Percentiles rank a stretch among this genome's conserved stretches.
These are phyloP conservation scores for Epichloe elymi DNA, from an alignment of 2,329 filamentous ascomycete species.

Conservation along the genomic window DNA sequence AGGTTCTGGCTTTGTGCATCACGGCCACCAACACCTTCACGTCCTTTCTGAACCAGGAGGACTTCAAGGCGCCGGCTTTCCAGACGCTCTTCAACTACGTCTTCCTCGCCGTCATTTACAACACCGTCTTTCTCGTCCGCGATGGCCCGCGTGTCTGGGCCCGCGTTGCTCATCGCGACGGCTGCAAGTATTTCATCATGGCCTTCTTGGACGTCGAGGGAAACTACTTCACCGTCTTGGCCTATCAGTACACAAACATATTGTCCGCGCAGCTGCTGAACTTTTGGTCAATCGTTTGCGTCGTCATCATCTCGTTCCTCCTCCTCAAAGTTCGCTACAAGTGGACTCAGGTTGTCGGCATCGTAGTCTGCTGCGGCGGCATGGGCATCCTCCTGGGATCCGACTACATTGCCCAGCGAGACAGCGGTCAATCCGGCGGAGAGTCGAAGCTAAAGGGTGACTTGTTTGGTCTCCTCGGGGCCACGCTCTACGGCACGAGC, in stretches of 20 bases:
- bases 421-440: constrained; percentile 53
- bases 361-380: constrained; percentile 81
- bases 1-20: constrained; percentile 78
- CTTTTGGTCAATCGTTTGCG: constrained; percentile 95
- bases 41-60: constrained; percentile 49
- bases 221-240: constrained; percentile 95
- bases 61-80: constrained; percentile 82
- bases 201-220: constrained; percentile 90
- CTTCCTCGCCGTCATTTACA: constrained; percentile 70
- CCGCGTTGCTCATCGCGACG: constrained; percentile 51
- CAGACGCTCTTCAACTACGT: constrained; percentile 94
- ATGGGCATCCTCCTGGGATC: constrained; percentile 77
- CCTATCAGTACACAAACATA: constrained; percentile 85
- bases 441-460: constrained; percentile 73
- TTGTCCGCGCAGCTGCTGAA: constrained; percentile 91
- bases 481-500: constrained; percentile 78
- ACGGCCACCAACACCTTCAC: constrained; percentile 89
- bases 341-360: constrained; percentile 70
- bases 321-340: constrained; percentile 85
- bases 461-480: constrained; percentile 77
- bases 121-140: constrained; percentile 61
- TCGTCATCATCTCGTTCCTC: constrained; percentile 72
- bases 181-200: constrained; percentile 90
- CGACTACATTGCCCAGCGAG: constrained; percentile 64
- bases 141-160: constrained; percentile 64